Percentiles rank a stretch among this genome's conserved stretches.
These are phyloP conservation scores for Penicillium angulare DNA, from an alignment of 495 filamentous ascomycete species.

Conservation along the genomic window DNA sequence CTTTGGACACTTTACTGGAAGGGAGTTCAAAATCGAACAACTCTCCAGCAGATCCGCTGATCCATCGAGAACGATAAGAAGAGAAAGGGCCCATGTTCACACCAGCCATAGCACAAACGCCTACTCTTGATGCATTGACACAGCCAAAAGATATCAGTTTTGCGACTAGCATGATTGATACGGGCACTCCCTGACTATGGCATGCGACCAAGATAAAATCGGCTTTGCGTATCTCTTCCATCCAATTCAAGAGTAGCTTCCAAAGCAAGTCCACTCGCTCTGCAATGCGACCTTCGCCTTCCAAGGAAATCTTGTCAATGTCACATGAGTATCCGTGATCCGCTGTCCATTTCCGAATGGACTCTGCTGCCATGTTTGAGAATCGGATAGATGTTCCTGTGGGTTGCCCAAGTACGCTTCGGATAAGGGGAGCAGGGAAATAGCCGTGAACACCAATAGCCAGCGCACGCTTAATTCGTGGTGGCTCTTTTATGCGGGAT, in stretches of 20 bases:
- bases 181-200: slow-evolving; percentile 94
- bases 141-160: slow-evolving; percentile 82
- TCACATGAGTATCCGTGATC: slow-evolving; percentile 61
- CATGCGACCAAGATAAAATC: slow-evolving; percentile 89
- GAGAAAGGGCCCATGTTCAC: slow-evolving; percentile 91
- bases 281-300: slow-evolving; percentile 94
- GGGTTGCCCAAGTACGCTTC: slow-evolving; percentile 86
- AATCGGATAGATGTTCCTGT: slow-evolving; percentile 94
- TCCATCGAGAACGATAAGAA: slow-evolving; percentile 77
- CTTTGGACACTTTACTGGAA: slow-evolving; percentile 75
- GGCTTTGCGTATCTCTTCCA: slow-evolving; percentile 80
- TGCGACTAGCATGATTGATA: slow-evolving; percentile 88
- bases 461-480: slow-evolving; percentile 75
- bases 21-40: slow-evolving; percentile 87
- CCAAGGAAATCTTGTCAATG: slow-evolving; percentile 89
- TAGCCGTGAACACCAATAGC: slow-evolving; percentile 95
- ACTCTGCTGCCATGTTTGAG: slow-evolving; percentile 79
- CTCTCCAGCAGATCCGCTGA: slow-evolving; percentile 86
- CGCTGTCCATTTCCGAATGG: slow-evolving; percentile 79
- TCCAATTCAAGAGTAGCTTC: slow-evolving; percentile 93
- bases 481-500: slow-evolving; percentile 64
- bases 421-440: slow-evolving; percentile 81
- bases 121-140: slow-evolving; percentile 65
- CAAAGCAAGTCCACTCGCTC: slow-evolving; percentile 89
- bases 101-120: slow-evolving; percentile 90